Evolutionary conservation across 257 asterid species (phyloP).

Genomic region (Salvia miltiorrhiza): DNA sequence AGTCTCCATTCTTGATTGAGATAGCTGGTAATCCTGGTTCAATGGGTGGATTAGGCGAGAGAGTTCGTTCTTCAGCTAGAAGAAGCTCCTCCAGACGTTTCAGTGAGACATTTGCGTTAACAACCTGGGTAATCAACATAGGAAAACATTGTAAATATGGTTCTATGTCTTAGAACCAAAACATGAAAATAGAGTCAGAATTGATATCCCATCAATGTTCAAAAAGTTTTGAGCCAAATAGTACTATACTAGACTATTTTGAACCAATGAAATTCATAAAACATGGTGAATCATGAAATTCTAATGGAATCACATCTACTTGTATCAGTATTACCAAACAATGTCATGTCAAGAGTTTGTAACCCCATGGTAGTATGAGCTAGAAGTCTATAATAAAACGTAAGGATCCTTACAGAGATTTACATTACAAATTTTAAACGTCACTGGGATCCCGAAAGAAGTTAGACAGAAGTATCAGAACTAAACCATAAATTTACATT

Average conservation of each 20-base stretch:
- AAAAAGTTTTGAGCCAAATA: neutral
- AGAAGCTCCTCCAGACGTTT: conserved; percentile 91
- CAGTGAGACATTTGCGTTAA: conserved; percentile 87
- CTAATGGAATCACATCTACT: neutral
- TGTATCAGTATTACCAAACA: conserved; percentile 2
- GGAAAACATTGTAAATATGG: neutral
- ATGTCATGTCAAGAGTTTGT: neutral
- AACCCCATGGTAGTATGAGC: neutral
- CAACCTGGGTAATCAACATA: conserved; percentile 53
- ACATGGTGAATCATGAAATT: neutral
- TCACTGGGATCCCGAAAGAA: neutral
- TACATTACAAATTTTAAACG: neutral
- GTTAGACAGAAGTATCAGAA: conserved; percentile 1
- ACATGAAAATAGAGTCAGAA: neutral
- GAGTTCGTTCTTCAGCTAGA: conserved; percentile 73
- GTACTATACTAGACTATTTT: neutral
- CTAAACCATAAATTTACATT: neutral
- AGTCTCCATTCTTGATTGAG: conserved; percentile 82
- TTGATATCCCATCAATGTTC: neutral
- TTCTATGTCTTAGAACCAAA: conserved; percentile 3
- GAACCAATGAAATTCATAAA: neutral
- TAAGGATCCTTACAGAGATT: conserved; percentile 4
- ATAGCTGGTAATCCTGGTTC: conserved; percentile 83
- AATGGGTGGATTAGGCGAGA: conserved; percentile 79
- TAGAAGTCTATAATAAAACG: neutral